Evolutionary conservation across 2,329 filamentous ascomycete species (phyloP).

Genomic region (Rhynchosporium graminicola): DNA sequence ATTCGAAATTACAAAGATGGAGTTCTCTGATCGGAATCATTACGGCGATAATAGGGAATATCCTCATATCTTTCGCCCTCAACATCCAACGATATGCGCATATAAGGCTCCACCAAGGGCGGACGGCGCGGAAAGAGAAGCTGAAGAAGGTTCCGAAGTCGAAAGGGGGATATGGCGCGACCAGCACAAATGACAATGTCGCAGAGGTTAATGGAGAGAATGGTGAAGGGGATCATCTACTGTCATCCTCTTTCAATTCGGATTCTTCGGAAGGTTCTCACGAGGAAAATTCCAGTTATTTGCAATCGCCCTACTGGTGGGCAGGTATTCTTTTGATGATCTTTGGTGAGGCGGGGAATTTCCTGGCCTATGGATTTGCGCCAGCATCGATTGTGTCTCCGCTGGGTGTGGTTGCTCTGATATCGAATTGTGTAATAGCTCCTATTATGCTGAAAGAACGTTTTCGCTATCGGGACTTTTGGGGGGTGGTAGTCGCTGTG

Average conservation of each 20-base stretch:
- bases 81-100: constrained; percentile 98
- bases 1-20: constrained; percentile 67
- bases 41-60: constrained; percentile 88
- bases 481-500: constrained; percentile 85
- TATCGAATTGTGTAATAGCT: constrained; percentile 96
- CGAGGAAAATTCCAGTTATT: constrained; percentile 63
- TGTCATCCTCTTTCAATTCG: constrained; percentile 52
- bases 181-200: constrained; percentile 26
- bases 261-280: constrained; percentile 43
- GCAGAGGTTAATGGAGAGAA: constrained; percentile 40
- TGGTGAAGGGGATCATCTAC: constrained; percentile 51
- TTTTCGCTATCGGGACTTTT: constrained; percentile 81
- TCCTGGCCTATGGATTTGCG: constrained; percentile 95
- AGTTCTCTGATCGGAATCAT: constrained; percentile 93
- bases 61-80: constrained; percentile 91
- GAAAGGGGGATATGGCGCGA: constrained; percentile 45
- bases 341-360: constrained; percentile 91
- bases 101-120: constrained; percentile 75
- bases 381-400: constrained; percentile 97
- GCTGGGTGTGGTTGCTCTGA: constrained; percentile 90
- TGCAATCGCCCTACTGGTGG: constrained; percentile 96
- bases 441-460: constrained; percentile 90
- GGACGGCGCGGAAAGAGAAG: constrained; percentile 56
- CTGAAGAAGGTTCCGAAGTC: constrained; percentile 51
- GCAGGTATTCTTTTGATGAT: constrained; percentile 89